Evolutionary conservation across 306 rosid species (phyloP).

Genomic region (Biancaea sappan): DNA sequence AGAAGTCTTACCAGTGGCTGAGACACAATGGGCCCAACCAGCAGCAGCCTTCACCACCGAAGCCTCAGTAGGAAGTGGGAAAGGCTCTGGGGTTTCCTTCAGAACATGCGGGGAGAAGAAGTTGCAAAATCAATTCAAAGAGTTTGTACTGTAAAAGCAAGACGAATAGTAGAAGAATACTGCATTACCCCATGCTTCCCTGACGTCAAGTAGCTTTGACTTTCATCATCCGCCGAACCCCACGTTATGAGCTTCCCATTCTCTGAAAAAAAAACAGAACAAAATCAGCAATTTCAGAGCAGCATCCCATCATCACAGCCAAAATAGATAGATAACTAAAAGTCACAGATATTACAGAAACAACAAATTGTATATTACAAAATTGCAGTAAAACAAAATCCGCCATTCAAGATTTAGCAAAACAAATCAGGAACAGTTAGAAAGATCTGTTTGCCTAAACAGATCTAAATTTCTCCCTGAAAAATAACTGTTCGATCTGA

Average conservation of each 20-base stretch:
- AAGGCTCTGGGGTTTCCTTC: constrained; percentile 80
- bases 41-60: constrained; percentile 74
- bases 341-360: not conserved
- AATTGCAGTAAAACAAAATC: not conserved
- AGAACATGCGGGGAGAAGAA: constrained; percentile 46
- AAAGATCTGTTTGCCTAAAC: not conserved
- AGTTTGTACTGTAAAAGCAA: constrained; percentile 30
- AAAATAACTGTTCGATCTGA: constrained; percentile 4
- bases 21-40: constrained; percentile 93
- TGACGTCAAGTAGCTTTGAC: constrained; percentile 64
- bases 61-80: constrained; percentile 68
- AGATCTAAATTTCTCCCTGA: constrained; percentile 29
- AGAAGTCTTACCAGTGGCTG: constrained; percentile 61
- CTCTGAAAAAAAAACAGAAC: constrained; percentile 42
- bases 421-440: not conserved
- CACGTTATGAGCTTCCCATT: constrained; percentile 80
- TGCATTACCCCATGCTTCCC: constrained; percentile 89
- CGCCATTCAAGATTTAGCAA: not conserved
- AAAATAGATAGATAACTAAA: too few relatives aligned
- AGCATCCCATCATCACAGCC: not conserved
- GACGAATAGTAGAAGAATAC: constrained; percentile 19
- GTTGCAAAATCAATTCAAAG: constrained; percentile 55
- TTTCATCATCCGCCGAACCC: constrained; percentile 83
- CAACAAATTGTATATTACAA: not conserved
- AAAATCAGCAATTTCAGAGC: not conserved